phyloP scores from a whole-genome alignment of 2,329 filamentous ascomycete genomes.

The Trichoderma hamatum region DNA sequence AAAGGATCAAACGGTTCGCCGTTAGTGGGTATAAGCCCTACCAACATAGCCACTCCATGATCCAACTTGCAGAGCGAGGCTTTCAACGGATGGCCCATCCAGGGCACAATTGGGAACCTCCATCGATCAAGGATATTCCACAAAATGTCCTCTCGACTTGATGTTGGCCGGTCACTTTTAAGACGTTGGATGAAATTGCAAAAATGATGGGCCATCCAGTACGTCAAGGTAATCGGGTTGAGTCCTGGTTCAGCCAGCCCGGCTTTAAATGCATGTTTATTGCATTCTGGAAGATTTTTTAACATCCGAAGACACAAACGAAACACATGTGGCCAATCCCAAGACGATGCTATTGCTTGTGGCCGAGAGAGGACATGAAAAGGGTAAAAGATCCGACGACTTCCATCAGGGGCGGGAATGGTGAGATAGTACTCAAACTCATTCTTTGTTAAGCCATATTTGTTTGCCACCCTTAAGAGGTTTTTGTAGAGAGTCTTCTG shows the following conservation, averaged over 20 bases:
- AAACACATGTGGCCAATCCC: not conserved
- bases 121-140: not conserved
- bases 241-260: not conserved
- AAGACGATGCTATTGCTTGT: not conserved
- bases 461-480: not conserved
- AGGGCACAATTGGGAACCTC: not conserved
- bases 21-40: not conserved
- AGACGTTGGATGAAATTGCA: not conserved
- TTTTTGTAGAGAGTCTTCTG: not conserved
- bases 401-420: not conserved
- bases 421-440: not conserved
- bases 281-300: not conserved
- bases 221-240: not conserved
- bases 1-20: not conserved
- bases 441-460: not conserved
- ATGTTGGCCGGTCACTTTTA: not conserved
- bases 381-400: not conserved
- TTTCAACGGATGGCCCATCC: not conserved
- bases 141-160: not conserved
- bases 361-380: not conserved
- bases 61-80: not conserved
- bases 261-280: not conserved
- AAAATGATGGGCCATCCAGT: not conserved
- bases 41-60: not conserved
- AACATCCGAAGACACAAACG: too few species aligned